These are phyloP conservation scores for Leptodontidium sp. DNA, from an alignment of 2,329 filamentous ascomycete species.

Conservation along the genomic window DNA sequence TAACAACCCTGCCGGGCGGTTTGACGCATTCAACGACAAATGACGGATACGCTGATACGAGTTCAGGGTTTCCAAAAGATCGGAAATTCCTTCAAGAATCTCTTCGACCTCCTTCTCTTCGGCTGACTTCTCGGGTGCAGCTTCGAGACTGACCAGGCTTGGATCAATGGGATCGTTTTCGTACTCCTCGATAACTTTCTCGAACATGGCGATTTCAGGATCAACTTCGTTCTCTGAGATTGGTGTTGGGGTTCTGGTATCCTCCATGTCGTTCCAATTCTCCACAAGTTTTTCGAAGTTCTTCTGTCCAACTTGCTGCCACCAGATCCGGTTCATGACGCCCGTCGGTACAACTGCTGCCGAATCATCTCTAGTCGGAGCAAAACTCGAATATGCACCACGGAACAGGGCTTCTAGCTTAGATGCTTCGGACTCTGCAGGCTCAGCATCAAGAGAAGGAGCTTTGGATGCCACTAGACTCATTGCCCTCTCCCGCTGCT, in stretches of 20 bases:
- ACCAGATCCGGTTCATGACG: constrained; percentile 76
- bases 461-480: constrained; percentile 69
- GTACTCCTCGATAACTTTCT: constrained; percentile 65
- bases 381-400: constrained; percentile 81
- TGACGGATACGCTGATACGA: constrained; percentile 84
- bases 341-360: constrained; percentile 74
- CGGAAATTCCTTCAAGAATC: constrained; percentile 75
- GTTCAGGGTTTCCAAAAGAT: constrained; percentile 77
- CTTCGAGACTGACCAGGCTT: constrained; percentile 50
- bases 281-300: constrained; percentile 70
- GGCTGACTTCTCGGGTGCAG: constrained; percentile 58
- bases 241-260: constrained; percentile 17
- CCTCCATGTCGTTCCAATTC: constrained; percentile 33
- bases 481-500: constrained; percentile 75
- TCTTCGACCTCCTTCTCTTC: constrained; percentile 72
- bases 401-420: constrained; percentile 80
- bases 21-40: constrained; percentile 70
- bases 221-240: constrained; percentile 38
- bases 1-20: constrained; percentile 66
- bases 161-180: constrained; percentile 66
- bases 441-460: constrained; percentile 54
- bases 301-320: constrained; percentile 74
- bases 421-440: constrained; percentile 63
- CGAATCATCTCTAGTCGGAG: constrained; percentile 77
- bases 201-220: constrained; percentile 51